Conservation (phyloP, 257 asterid genomes). For the Capsicum rhomboideum region DNA sequence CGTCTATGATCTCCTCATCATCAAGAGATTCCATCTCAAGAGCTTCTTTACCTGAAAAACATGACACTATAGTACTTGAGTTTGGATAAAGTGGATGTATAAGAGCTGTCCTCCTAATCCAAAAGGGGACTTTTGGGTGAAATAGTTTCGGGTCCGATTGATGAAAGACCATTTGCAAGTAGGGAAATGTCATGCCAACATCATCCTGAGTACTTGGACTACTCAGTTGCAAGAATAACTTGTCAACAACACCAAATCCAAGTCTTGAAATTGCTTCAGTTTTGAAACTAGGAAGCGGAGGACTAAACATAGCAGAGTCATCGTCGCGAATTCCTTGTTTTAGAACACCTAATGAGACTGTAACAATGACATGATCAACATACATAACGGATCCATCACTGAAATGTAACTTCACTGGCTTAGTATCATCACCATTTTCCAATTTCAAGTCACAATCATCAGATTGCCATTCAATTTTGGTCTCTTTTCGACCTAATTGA, state of each 20-base stretch:
- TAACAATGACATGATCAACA: slow-evolving; percentile 77
- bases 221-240: slow-evolving; percentile 50
- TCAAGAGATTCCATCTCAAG: slow-evolving; percentile 49
- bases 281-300: no score
- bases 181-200: no score
- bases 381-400: slow-evolving; percentile 43
- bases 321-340: no score
- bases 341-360: no score
- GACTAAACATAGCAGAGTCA: no score
- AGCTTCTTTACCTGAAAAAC: slow-evolving; percentile 88
- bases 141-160: slow-evolving; percentile 19
- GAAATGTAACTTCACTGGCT: slow-evolving; percentile 66
- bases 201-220: no score
- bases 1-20: no score
- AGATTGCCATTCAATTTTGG: slow-evolving; percentile 51
- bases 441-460: not conserved
- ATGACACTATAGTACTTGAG: slow-evolving; percentile 47
- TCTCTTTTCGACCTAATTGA: slow-evolving; percentile 46
- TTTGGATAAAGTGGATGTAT: slow-evolving; percentile 44
- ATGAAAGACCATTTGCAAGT: no score
- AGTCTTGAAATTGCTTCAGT: no score
- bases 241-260: slow-evolving; percentile 78
- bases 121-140: slow-evolving; percentile 46
- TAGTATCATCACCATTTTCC: not conserved
- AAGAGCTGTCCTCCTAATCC: slow-evolving; percentile 68